These are phyloP conservation scores for Cadophora sp. DNA, from an alignment of 2,329 filamentous ascomycete species.

Conservation along the genomic window DNA sequence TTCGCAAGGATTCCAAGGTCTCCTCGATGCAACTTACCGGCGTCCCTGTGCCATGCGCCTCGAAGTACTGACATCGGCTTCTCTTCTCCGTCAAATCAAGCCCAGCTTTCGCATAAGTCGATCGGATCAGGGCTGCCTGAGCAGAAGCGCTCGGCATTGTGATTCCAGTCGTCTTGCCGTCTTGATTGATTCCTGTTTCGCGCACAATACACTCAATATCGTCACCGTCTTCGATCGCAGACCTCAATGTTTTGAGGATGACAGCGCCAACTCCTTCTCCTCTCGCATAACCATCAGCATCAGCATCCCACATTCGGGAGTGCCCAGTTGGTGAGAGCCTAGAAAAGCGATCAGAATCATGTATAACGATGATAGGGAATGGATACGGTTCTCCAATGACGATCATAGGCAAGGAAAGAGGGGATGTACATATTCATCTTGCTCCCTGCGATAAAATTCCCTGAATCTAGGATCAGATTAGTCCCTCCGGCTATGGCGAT, in stretches of 20 bases:
- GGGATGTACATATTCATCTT: background rate
- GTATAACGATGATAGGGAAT: background rate
- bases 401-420: background rate
- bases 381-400: background rate
- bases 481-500: conserved; percentile 50
- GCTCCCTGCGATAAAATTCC: background rate
- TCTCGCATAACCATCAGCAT: conserved; percentile 68
- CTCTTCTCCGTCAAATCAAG: background rate
- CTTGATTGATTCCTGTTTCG: conserved; percentile 55
- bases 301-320: conserved; percentile 57
- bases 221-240: conserved; percentile 65
- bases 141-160: conserved; percentile 47
- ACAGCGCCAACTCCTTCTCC: conserved; percentile 65
- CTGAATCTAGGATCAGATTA: conserved; percentile 37
- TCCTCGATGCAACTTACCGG: conserved; percentile 6
- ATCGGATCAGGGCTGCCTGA: background rate
- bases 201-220: conserved; percentile 62
- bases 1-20: background rate
- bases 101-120: background rate
- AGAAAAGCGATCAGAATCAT: background rate
- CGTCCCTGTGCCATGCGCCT: conserved; percentile 38
- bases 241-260: conserved; percentile 62
- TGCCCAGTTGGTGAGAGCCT: conserved; percentile 25
- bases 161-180: conserved; percentile 54
- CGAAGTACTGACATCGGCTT: conserved; percentile 27